Conservation (phyloP, 176 grass and related monocot species). For the Avena eriantha region DNA sequence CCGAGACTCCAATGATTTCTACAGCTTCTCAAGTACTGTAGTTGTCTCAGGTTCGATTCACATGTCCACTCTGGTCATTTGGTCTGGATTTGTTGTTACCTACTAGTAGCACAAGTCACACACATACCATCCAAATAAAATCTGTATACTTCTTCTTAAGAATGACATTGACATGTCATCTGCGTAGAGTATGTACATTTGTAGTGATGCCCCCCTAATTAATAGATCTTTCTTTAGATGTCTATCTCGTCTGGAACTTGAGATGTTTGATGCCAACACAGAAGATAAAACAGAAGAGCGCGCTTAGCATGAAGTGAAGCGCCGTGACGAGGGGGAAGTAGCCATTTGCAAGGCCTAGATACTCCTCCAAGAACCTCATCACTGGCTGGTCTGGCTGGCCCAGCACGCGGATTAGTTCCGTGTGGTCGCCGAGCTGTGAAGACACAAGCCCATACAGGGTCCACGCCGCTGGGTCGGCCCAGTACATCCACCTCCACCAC, state of each 20-base stretch:
- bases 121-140: not conserved
- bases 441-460: conserved; percentile 60
- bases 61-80: not conserved
- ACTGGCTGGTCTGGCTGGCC: conserved; percentile 44
- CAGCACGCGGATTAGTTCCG: conserved; percentile 36
- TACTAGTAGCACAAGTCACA: not conserved
- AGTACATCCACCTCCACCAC: conserved; percentile 70
- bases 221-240: not conserved
- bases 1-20: not conserved
- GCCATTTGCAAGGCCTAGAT: conserved; percentile 50
- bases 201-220: not conserved
- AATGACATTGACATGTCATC: not conserved
- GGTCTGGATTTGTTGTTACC: not conserved
- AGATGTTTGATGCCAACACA: not conserved
- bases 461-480: conserved; percentile 55
- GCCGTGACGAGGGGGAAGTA: conserved; percentile 46
- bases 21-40: not conserved
- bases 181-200: not conserved
- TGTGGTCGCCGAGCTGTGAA: conserved; percentile 56
- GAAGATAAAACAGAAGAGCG: not conserved
- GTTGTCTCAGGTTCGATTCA: not conserved
- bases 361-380: conserved; percentile 49
- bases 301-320: not conserved
- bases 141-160: not conserved
- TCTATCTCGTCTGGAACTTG: not conserved